Conservation (phyloP, 2,329 filamentous ascomycete species). For the Plectosphaerella cucumerina region DNA sequence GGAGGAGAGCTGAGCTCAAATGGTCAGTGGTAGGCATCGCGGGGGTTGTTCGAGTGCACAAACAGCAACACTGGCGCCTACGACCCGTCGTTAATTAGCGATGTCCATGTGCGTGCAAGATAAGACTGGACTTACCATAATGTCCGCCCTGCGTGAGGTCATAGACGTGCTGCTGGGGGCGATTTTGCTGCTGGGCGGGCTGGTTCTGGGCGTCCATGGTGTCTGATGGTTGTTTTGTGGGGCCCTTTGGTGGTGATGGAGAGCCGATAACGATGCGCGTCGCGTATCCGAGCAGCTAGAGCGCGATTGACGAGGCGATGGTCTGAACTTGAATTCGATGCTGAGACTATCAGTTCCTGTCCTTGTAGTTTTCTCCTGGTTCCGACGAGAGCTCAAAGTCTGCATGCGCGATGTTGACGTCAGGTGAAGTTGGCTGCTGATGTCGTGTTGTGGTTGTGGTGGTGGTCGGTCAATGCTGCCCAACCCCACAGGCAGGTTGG, state of each 20-base stretch:
- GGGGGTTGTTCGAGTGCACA: constrained; percentile 21
- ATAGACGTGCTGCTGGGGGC: constrained; percentile 62
- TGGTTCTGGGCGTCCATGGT: constrained; percentile 48
- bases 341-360: background rate
- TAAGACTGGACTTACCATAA: constrained; percentile 56
- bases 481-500: background rate
- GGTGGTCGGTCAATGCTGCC: background rate
- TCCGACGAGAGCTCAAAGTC: background rate
- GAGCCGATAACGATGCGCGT: constrained; percentile 10
- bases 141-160: constrained; percentile 71
- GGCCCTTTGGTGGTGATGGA: constrained; percentile 9
- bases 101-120: constrained; percentile 9
- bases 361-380: background rate
- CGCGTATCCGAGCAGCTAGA: no score
- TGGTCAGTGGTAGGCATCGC: background rate
- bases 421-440: background rate
- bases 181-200: constrained; percentile 41
- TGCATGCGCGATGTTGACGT: background rate
- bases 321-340: no score
- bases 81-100: constrained; percentile 12
- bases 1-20: constrained; percentile 62
- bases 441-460: background rate
- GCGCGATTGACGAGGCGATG: no score
- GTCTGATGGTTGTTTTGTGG: constrained; percentile 6
- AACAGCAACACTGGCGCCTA: constrained; percentile 68